Base-by-base conservation (phyloP, 495 filamentous ascomycete genomes). In the Collariella sp. region DNA sequence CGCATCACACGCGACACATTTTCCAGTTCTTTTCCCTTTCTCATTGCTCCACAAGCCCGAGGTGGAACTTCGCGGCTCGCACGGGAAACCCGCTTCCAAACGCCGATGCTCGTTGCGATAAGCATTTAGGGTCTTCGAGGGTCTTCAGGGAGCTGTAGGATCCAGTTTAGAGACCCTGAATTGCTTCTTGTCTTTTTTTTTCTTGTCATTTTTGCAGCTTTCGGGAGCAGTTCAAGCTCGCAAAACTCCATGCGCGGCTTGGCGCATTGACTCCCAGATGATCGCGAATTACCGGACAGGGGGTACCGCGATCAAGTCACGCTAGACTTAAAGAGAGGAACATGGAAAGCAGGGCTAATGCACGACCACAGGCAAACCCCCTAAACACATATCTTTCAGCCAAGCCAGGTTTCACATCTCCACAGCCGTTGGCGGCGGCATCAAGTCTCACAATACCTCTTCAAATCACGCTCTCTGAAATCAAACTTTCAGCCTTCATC, bases 401-500 rank as follows among this genome's bases (percentile, higher is more conserved):
- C 29, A 88, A 91, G 66, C 93, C 93, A 15, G 81, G 81, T 44
- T 97, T 96, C 69, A 88, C 89, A 20, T 95, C 91, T 22, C 93
- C 93, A 4, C 79, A 88, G 69, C 93, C 93, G 31, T 72, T 98
- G n/a, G 91, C 93, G 48, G 93, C 93, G 19, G 81, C 89, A 61
- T 91, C 90, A 39, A 87, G 91, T 29, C 80, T 98, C 55, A 98
- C 93, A 16, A 98, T 98, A 63, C 93, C 93, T 19, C 72, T 98
- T 4, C 89, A 95, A 72, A 96, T 98, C 58, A 98, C 91, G 1
- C 71, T 98, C 42, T 96, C 91, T 40, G 89, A 97, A 57, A 94
- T 98, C 66, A 88, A 91, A 67, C 75, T 98, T n/a, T 96, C 91
- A 11, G 93, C 90, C 16, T 96, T 98, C 66, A 93, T 97, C 56